Evolutionary conservation across 179 eudicot genomes (phyloP), one percentile per base, ranked within the genome.

Genomic region (Carnegiea gigantea): DNA sequence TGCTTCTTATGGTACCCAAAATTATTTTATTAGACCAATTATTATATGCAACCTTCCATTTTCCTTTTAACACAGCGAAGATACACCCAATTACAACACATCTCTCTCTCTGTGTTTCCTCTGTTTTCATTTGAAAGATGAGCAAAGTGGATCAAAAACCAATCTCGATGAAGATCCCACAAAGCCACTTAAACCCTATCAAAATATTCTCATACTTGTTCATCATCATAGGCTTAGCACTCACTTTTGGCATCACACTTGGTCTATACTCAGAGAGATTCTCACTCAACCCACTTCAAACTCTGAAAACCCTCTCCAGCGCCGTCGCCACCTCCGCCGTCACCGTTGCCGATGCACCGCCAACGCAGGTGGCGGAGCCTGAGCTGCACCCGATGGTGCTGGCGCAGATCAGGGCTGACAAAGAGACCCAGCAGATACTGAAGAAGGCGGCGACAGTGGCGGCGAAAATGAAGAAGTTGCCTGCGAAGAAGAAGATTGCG

Each of bases 201-300:
- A 90, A 85, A 57, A 78, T 88, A 80, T 59, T 88, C 20, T 84
- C 88, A 0, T 74, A 33, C 21, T 44, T 77, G 12, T 33, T 90
- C 79, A 33, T 82, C 9, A 54, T 88, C 76, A 81, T 88, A 73
- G 82, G 72, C 28, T 65, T 78, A 51, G 87, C 85, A 77, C 40
- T 92, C 7, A 85, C 90, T 5, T 57, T 85, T 23, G 90, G 89
- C 9, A 62, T 88, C 38, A 64, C 86, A 10, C 28, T 91, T 36
- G 74, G 79, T 33, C 83, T 86, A 76, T 85, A 83, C 20, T 48
- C 82, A 82, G 76, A 62, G 64, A 18, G 10, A 17, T 77, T 84
- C 67, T 75, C 88, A 38, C 26, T 51, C 62, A 43, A 54, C 49
- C 53, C n/a, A 75, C 48, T 76, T 2, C 78, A 76, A 68, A 36